Base-by-base conservation (phyloP, 2,329 filamentous ascomycete species). In the Mycosphaerella arachidis region DNA sequence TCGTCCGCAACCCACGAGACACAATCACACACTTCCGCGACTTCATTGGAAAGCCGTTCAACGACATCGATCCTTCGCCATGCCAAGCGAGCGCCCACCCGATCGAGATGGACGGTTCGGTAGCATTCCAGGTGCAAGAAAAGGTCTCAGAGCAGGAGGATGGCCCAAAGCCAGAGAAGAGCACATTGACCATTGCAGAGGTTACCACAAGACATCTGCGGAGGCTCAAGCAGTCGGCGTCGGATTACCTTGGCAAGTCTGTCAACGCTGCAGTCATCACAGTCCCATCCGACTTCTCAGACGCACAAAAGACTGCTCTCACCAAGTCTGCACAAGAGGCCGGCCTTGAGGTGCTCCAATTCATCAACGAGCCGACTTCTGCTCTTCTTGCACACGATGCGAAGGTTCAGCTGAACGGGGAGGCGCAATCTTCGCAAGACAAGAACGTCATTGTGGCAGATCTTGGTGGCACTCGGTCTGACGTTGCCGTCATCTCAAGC, bases 1-100 rank as follows among this genome's bases (percentile, higher is more conserved):
- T 97, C 60, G 84, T 97, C 68, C 89, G 94, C 73, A 97, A 99
- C 78, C 84, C 91, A 66, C 85, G 86, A 75, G 97, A 97, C 83
- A 97, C 94, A 24, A 85, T 97, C 73, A 90, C 91, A 74, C 96
- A 91, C 81, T 99, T 97, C 83, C 88, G 92, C 78, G 94, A 99
- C 73, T 97, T 92, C 77, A 79, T 99, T 56, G 94, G 94, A 70
- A 90, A 96, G 84, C 89, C 81, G 66, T 97, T 96, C 84, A 92
- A 95, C 81, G 89, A 91, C 66, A 96, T 99, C 82, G 94, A 99
- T 77, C 91, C 93, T 65, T 95, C 91, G 56, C 91, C 95, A 75
- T 92, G 89, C 83, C 93, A 97, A 76, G 89, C 91, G 69, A 95
- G 92, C 58, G 91, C 93, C 59, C 94, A 97, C 78, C 92, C 94